Conservation (phyloP, 345 rosid genomes). For the Carallia brachiata region DNA sequence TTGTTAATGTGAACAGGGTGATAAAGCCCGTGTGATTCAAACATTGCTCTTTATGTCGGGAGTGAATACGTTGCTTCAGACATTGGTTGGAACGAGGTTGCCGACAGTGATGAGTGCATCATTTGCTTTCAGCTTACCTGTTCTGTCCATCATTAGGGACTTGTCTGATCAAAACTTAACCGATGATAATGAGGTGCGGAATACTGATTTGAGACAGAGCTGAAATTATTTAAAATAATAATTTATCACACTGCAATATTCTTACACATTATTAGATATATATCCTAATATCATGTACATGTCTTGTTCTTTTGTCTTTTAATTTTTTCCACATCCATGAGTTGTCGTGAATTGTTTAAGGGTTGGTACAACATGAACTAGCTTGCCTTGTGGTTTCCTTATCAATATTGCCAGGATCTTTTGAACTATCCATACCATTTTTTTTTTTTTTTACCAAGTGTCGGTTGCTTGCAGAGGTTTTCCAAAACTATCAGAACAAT, state of each 20-base stretch:
- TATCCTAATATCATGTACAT: no score
- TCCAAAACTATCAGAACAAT: constrained; percentile 69
- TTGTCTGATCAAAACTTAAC: constrained; percentile 42
- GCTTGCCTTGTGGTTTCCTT: background rate
- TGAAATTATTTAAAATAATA: background rate
- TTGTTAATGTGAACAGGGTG: constrained; percentile 50
- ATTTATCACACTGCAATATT: no score
- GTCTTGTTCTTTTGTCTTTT: no score
- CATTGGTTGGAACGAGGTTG: constrained; percentile 80
- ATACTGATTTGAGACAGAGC: background rate
- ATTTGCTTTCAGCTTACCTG: constrained; percentile 65
- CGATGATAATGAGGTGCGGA: constrained; percentile 57
- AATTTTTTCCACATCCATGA: background rate
- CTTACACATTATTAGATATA: no score
- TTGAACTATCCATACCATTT: background rate
- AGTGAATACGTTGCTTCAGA: constrained; percentile 86
- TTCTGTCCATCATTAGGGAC: constrained; percentile 78
- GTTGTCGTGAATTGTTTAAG: background rate
- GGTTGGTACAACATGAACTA: background rate
- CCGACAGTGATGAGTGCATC: constrained; percentile 97
- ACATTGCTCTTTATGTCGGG: constrained; percentile 83
- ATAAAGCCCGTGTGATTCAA: constrained; percentile 84
- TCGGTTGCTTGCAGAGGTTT: constrained; percentile 59
- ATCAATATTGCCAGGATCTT: background rate
- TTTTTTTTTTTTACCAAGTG: constrained; percentile 14